phyloP scores from a whole-genome alignment of 352 stramenopile genomes.

The Phytophthora quininea region DNA sequence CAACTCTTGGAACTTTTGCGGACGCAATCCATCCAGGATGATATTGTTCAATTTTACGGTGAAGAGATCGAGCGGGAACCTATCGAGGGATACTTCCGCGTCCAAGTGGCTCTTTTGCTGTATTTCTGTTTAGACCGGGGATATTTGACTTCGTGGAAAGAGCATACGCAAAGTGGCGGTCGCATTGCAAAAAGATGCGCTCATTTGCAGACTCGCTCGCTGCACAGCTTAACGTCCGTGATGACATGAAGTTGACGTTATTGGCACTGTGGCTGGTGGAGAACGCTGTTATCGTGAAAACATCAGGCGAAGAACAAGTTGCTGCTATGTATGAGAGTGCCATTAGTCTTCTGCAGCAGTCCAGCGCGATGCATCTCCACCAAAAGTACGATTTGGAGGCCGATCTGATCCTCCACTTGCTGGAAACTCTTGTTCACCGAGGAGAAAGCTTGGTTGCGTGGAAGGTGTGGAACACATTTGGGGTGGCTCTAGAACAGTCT shows the following conservation, averaged over 20 bases:
- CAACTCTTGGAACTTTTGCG: slow-evolving; percentile 64
- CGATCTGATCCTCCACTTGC: slow-evolving; percentile 74
- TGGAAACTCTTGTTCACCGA: slow-evolving; percentile 80
- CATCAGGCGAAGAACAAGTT: slow-evolving; percentile 65
- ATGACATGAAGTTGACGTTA: slow-evolving; percentile 86
- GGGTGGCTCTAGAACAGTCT: slow-evolving; percentile 57
- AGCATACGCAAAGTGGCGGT: slow-evolving; percentile 51
- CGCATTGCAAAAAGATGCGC: slow-evolving; percentile 71
- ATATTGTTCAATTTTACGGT: slow-evolving; percentile 66
- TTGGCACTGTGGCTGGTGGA: slow-evolving; percentile 82
- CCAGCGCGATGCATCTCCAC: slow-evolving; percentile 76
- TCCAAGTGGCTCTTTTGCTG: slow-evolving; percentile 72
- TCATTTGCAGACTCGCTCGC: slow-evolving; percentile 73
- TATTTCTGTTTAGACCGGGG: slow-evolving; percentile 83
- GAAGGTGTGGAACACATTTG: slow-evolving; percentile 88
- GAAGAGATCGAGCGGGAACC: slow-evolving; percentile 70
- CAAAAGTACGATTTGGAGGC: slow-evolving; percentile 75
- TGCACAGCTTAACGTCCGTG: slow-evolving; percentile 70
- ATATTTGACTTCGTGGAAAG: slow-evolving; percentile 61
- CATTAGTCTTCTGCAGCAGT: slow-evolving; percentile 66
- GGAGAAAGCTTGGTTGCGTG: slow-evolving; percentile 77
- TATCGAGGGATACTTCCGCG: slow-evolving; percentile 79
- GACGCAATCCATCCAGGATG: slow-evolving; percentile 49
- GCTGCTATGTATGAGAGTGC: slow-evolving; percentile 67
- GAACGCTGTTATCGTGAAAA: slow-evolving; percentile 78